Percentiles rank a stretch among this genome's conserved stretches.
These are phyloP conservation scores for Tephrocybe rancida DNA, from an alignment of 768 basidiomycete genomes.

Conservation along the genomic window DNA sequence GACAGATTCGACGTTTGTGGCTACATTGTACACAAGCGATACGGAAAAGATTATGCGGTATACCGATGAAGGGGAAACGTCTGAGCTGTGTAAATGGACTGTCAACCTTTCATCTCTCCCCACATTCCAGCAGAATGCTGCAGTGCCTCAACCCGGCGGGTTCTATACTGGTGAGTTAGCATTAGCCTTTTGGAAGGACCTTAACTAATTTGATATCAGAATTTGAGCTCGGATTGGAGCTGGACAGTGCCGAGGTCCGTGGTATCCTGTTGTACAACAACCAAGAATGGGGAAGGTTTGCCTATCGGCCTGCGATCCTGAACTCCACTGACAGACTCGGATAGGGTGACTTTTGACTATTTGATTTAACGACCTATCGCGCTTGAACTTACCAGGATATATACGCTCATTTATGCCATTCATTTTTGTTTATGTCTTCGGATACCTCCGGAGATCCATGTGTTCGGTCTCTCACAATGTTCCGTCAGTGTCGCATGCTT, in stretches of 20 bases:
- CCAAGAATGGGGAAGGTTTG: constrained; percentile 78
- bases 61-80: constrained; percentile 80
- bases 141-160: constrained; percentile 54
- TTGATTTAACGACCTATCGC: constrained; percentile 29
- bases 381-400: constrained; percentile 9
- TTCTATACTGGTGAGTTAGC: constrained; percentile 73
- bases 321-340: constrained; percentile 12
- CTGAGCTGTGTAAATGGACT: constrained; percentile 84
- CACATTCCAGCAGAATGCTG: constrained; percentile 74
- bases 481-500: constrained; percentile 26
- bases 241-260: constrained; percentile 87
- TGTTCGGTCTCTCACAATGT: constrained; percentile 15
- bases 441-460: constrained; percentile 17
- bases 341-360: constrained; percentile 53
- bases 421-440: constrained; percentile 5
- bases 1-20: constrained; percentile 78
- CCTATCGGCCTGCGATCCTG: constrained; percentile 22
- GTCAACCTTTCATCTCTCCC: constrained; percentile 81
- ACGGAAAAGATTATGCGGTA: constrained; percentile 79
- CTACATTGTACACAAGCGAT: constrained; percentile 80
- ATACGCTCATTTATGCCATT: constrained; percentile 11
- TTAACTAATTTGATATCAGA: constrained; percentile 42
- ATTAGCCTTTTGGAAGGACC: background rate
- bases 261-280: constrained; percentile 76
- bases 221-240: constrained; percentile 81